Evolutionary conservation across 768 basidiomycete genomes (phyloP).

Genomic region (Cystobasidiopsis lactophilus): DNA sequence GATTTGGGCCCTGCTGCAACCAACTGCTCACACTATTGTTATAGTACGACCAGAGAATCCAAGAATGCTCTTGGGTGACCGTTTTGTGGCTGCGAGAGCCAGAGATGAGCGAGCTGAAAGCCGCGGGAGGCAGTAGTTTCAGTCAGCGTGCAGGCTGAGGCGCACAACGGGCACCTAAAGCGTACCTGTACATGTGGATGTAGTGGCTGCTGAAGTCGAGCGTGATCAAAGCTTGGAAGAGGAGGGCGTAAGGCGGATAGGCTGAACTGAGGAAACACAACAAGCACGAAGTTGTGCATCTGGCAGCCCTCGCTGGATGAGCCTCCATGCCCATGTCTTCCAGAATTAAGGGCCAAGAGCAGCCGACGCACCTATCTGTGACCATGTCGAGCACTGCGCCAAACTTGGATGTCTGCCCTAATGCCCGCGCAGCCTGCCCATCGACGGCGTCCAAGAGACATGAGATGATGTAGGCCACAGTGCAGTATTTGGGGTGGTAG

Average conservation of each 20-base stretch:
- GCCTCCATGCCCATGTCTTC: not conserved
- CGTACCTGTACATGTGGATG: conserved; percentile 99
- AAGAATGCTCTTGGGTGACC: conserved; percentile 75
- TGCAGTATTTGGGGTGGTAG: conserved; percentile 80
- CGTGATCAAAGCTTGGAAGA: conserved; percentile 87
- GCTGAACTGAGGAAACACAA: conserved; percentile 79
- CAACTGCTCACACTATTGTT: conserved; percentile 52
- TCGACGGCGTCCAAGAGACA: conserved; percentile 89
- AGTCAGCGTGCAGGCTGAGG: not conserved
- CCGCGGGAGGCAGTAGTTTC: not conserved
- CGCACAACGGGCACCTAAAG: conserved; percentile 18
- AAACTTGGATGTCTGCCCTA: conserved; percentile 84
- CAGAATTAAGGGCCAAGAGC: not conserved
- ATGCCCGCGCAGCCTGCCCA: conserved; percentile 66
- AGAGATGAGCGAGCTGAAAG: conserved; percentile 64
- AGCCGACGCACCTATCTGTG: conserved; percentile 56
- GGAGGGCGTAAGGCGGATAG: conserved; percentile 60
- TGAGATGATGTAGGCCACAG: conserved; percentile 65
- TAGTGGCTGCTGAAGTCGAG: conserved; percentile 97
- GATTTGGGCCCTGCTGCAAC: no score
- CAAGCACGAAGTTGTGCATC: conserved; percentile 87
- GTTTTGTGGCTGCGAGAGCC: conserved; percentile 82
- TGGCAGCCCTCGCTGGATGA: conserved; percentile 23
- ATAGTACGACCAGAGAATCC: conserved; percentile 81
- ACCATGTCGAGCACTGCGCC: conserved; percentile 99